Conservation (phyloP, 345 rosid species). For the Populus simonii region DNA sequence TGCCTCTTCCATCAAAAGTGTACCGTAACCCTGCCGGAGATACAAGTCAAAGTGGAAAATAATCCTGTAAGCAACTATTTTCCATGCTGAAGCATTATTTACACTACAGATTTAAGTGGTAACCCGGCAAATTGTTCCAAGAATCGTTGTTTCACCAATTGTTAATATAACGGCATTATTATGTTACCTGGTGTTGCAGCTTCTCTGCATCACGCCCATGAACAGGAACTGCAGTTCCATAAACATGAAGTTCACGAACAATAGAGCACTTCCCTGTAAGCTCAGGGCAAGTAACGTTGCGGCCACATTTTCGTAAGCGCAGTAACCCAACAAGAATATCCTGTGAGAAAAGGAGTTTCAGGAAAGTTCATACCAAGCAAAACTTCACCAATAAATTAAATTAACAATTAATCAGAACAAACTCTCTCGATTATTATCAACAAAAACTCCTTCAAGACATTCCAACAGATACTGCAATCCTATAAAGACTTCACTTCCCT, state of each 20-base stretch:
- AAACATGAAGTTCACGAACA: constrained; percentile 99
- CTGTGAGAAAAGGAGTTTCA: constrained; percentile 38
- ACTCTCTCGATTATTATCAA: background rate
- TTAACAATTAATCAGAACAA: background rate
- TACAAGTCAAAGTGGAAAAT: background rate
- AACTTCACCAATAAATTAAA: background rate
- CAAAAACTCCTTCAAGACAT: background rate
- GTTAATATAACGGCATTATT: background rate
- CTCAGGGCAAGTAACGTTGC: constrained; percentile 86
- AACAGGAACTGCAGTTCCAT: constrained; percentile 99
- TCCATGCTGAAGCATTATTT: background rate
- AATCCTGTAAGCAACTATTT: background rate
- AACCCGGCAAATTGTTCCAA: background rate
- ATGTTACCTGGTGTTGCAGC: constrained; percentile 90
- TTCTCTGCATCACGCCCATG: constrained; percentile 95
- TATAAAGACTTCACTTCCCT: background rate
- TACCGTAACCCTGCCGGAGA: constrained; percentile 74
- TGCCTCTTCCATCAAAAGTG: constrained; percentile 97
- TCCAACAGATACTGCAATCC: background rate
- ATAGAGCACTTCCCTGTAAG: constrained; percentile 84
- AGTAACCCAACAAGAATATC: constrained; percentile 94
- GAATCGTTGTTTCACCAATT: background rate
- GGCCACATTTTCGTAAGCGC: constrained; percentile 85
- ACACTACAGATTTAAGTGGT: background rate
- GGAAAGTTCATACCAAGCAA: background rate